Percentiles rank a stretch among this genome's conserved stretches.
phyloP scores from a whole-genome alignment of 345 rosid species.

The Populus pruinosa region DNA sequence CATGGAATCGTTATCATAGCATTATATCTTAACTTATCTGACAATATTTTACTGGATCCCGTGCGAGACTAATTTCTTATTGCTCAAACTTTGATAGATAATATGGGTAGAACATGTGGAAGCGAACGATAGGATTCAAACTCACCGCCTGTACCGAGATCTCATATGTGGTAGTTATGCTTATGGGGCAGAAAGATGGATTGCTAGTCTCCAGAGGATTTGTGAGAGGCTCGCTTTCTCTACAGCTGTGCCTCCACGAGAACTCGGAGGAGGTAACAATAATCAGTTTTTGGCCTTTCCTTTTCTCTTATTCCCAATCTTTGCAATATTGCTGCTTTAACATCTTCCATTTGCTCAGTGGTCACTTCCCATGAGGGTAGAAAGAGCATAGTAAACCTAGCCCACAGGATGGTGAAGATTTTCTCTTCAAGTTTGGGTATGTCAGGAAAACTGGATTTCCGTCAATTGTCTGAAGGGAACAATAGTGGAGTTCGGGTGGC shows the following conservation, averaged over 20 bases:
- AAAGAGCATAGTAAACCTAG: conserved; percentile 50
- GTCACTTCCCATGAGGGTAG: conserved; percentile 30
- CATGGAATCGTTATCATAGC: background rate
- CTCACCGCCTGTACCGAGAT: conserved; percentile 54
- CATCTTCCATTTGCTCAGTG: conserved; percentile 16
- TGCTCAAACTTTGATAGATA: conserved; percentile 33
- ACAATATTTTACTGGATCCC: background rate
- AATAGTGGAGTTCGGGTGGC: conserved; percentile 54
- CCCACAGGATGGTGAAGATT: conserved; percentile 58
- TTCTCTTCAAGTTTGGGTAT: conserved; percentile 48
- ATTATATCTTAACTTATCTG: background rate
- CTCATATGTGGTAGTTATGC: conserved; percentile 36
- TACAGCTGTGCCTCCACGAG: conserved; percentile 10
- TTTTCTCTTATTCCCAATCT: background rate
- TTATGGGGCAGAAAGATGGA: conserved; percentile 69
- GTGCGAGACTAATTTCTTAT: background rate
- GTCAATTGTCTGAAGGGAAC: conserved; percentile 38
- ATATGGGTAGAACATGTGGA: conserved; percentile 84
- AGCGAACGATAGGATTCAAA: conserved; percentile 47
- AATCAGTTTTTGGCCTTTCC: background rate
- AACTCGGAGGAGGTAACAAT: conserved; percentile 38
- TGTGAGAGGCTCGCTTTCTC: conserved; percentile 53
- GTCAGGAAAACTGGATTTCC: conserved; percentile 52
- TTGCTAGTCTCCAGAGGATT: conserved; percentile 47
- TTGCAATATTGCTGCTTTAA: background rate